Percentiles rank a stretch among this genome's conserved stretches.
Conservation (phyloP, 305 asterid genomes). For the Fraxinus nigra region DNA sequence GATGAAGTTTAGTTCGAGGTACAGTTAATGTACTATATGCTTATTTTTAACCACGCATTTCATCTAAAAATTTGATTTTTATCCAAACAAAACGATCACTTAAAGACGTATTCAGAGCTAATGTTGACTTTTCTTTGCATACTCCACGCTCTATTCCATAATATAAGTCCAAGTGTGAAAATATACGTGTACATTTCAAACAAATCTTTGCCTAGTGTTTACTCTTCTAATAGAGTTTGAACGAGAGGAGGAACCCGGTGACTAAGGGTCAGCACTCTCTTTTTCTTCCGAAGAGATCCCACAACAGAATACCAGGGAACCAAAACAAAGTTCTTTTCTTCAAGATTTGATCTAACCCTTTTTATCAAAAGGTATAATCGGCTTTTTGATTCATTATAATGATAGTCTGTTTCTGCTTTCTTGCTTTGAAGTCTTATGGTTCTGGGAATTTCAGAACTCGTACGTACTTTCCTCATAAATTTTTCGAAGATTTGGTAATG, state of each 20-base stretch:
- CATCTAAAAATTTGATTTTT: too few relatives aligned
- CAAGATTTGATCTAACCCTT: not conserved
- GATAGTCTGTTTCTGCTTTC: not conserved
- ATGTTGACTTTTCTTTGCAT: not conserved
- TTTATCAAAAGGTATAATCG: not conserved
- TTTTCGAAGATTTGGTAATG: not conserved
- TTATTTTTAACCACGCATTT: not conserved
- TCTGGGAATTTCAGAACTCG: not conserved
- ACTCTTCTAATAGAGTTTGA: not conserved
- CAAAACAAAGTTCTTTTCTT: not conserved
- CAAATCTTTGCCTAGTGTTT: not conserved
- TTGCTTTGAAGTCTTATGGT: not conserved
- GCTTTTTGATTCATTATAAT: not conserved
- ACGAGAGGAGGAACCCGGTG: not conserved
- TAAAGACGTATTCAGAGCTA: not conserved
- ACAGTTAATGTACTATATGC: too few relatives aligned
- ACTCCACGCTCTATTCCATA: not conserved
- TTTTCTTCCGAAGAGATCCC: not conserved
- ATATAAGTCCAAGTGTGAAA: not conserved
- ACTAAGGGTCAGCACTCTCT: not conserved
- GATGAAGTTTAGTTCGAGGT: too few relatives aligned
- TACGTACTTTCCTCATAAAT: not conserved
- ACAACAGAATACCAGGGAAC: not conserved
- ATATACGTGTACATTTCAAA: not conserved
- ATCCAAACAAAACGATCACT: not conserved